Percentiles rank a stretch among this genome's conserved stretches.
phyloP scores from a whole-genome alignment of 1,284 basidiomycete species.

The Leccinum pseudoinsigne region DNA sequence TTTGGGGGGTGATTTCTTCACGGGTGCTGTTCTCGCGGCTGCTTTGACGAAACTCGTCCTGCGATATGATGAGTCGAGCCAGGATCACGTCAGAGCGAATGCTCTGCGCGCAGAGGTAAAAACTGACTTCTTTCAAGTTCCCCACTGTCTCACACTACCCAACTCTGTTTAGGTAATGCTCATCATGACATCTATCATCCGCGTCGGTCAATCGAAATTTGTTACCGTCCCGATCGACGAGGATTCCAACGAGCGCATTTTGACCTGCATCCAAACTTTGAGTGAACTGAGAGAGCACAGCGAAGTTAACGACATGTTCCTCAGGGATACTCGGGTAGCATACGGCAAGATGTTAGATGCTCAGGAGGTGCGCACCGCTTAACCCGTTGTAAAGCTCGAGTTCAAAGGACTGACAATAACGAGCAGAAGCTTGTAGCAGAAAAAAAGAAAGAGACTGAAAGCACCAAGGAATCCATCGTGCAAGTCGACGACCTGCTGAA shows the following conservation, averaged over 20 bases:
- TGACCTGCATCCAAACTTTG: conserved; percentile 95
- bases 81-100: conserved; percentile 64
- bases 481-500: conserved; percentile 93
- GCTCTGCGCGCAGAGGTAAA: conserved; percentile 82
- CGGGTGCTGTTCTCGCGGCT: conserved; percentile 86
- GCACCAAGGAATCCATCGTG: conserved; percentile 69
- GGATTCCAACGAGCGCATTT: conserved; percentile 95
- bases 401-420: not conserved
- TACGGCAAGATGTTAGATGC: conserved; percentile 94
- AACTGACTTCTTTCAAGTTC: not conserved
- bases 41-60: conserved; percentile 93
- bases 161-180: conserved; percentile 75
- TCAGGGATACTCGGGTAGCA: conserved; percentile 90
- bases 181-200: conserved; percentile 96
- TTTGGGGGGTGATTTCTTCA: conserved; percentile 97
- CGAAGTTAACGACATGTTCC: conserved; percentile 83
- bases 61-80: conserved; percentile 67
- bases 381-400: not conserved
- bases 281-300: conserved; percentile 69
- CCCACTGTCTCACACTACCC: not conserved
- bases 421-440: conserved; percentile 78
- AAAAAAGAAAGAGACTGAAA: conserved; percentile 78
- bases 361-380: conserved; percentile 67
- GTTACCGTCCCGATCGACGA: conserved; percentile 95
- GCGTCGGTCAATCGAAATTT: conserved; percentile 97